Evolutionary conservation across 768 basidiomycete species (phyloP).

Genomic region (Lactifluus hygrophoroides): DNA sequence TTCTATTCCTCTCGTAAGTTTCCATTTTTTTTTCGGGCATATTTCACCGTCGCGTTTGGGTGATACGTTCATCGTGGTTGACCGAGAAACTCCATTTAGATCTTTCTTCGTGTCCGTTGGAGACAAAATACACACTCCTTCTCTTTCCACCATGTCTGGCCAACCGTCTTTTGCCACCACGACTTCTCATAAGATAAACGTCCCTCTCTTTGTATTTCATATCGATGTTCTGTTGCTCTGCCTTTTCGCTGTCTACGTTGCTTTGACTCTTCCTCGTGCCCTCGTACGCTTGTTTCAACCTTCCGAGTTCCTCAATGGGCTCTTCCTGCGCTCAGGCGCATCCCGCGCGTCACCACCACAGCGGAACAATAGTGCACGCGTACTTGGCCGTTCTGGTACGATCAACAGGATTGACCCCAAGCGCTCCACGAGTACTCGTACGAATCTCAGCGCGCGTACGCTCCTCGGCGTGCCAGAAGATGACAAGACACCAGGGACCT

Average conservation of each 20-base stretch:
- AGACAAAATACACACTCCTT: background rate
- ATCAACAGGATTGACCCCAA: background rate
- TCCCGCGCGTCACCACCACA: background rate
- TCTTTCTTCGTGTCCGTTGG: background rate
- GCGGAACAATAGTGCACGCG: background rate
- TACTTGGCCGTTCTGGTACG: constrained; percentile 11
- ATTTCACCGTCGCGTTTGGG: background rate
- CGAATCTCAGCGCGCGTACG: constrained; percentile 2
- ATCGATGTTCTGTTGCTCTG: constrained; percentile 10
- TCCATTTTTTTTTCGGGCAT: background rate
- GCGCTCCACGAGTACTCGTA: background rate
- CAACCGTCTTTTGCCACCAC: background rate
- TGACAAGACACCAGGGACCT: background rate
- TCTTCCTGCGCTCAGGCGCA: constrained; percentile 11
- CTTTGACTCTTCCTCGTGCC: constrained; percentile 15
- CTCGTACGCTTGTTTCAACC: constrained; percentile 15
- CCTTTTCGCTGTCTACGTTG: constrained; percentile 13
- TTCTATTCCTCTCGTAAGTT: background rate
- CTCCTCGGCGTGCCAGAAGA: constrained; percentile 1
- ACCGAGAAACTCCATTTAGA: background rate
- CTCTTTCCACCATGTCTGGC: background rate
- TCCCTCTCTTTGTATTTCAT: constrained; percentile 10
- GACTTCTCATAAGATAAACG: background rate
- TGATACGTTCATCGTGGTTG: background rate
- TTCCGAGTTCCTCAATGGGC: constrained; percentile 10